A percentile compares a stretch with the other conserved stretches of the same genome.
Conservation (phyloP, 495 filamentous ascomycete genomes). For the Hypoxylon cercidicola region DNA sequence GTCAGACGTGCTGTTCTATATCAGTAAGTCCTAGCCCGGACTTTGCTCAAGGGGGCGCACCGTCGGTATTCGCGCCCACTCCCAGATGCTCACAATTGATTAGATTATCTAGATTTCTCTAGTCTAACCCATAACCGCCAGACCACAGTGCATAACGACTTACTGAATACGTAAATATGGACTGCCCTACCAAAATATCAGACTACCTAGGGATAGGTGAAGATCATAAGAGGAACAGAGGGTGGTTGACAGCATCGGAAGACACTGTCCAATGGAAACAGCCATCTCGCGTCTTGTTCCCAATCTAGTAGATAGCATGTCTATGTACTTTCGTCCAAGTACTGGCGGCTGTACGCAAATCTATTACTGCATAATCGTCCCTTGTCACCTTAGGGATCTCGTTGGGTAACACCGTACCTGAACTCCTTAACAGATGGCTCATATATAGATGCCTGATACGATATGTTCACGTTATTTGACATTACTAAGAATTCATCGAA, state of each 20-base stretch:
- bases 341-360: constrained; percentile 6
- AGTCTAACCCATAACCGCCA: background rate
- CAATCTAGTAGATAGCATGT: background rate
- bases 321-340: background rate
- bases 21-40: background rate
- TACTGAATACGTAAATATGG: constrained; percentile 11
- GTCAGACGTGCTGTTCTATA: background rate
- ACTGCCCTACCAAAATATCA: background rate
- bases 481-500: too few relatives aligned
- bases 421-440: background rate
- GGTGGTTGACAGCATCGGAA: background rate
- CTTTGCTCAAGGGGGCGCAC: constrained; percentile 14
- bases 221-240: constrained; percentile 6
- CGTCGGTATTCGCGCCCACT: background rate
- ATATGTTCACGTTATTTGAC: background rate
- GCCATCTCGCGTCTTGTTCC: background rate
- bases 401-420: constrained; percentile 15
- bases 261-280: background rate
- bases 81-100: constrained; percentile 6
- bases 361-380: constrained; percentile 16
- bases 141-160: constrained; percentile 2
- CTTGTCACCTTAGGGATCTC: constrained; percentile 8
- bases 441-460: background rate
- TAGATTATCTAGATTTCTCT: constrained; percentile 1
- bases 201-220: constrained; percentile 6